A percentile compares a stretch with the other conserved stretches of the same genome.
Evolutionary conservation across 176 grass and related monocot species (phyloP).

Genomic region (Melocanna baccifera): DNA sequence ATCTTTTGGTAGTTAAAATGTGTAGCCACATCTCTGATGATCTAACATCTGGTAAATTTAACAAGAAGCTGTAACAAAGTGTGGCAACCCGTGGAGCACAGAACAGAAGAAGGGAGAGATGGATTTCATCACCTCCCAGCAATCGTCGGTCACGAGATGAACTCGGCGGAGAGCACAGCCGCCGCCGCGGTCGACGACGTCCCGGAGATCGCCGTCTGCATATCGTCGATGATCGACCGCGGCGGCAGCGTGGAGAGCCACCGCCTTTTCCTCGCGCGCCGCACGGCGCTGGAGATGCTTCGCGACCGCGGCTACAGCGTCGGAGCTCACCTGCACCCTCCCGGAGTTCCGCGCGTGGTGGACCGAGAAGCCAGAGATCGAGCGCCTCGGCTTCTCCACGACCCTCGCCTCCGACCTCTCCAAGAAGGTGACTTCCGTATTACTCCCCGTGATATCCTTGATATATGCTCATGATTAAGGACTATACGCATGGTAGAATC

Average conservation of each 20-base stretch:
- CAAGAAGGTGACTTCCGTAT: slow-evolving; percentile 46
- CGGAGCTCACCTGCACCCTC: slow-evolving; percentile 52
- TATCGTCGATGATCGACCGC: slow-evolving; percentile 58
- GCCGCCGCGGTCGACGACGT: background rate
- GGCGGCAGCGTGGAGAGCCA: slow-evolving; percentile 57
- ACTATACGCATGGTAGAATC: background rate
- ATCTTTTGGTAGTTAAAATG: too few species aligned
- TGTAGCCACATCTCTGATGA: too few species aligned
- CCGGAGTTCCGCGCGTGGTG: slow-evolving; percentile 78
- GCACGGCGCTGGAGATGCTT: slow-evolving; percentile 85
- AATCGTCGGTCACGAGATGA: too few species aligned
- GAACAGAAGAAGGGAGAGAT: background rate
- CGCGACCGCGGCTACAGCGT: slow-evolving; percentile 65
- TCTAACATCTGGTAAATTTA: too few species aligned
- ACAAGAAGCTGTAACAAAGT: too few species aligned
- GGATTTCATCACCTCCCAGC: slow-evolving; percentile 8
- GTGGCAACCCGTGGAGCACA: background rate
- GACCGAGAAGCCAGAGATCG: slow-evolving; percentile 30
- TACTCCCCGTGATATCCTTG: background rate
- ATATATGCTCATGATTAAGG: background rate
- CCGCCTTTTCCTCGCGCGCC: slow-evolving; percentile 82
- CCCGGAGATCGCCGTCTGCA: slow-evolving; percentile 38
- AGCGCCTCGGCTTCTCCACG: slow-evolving; percentile 54
- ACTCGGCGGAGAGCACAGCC: slow-evolving; percentile 29
- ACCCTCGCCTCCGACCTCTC: slow-evolving; percentile 44